phyloP scores from a whole-genome alignment of 305 asterid species.

The Vinca major region DNA sequence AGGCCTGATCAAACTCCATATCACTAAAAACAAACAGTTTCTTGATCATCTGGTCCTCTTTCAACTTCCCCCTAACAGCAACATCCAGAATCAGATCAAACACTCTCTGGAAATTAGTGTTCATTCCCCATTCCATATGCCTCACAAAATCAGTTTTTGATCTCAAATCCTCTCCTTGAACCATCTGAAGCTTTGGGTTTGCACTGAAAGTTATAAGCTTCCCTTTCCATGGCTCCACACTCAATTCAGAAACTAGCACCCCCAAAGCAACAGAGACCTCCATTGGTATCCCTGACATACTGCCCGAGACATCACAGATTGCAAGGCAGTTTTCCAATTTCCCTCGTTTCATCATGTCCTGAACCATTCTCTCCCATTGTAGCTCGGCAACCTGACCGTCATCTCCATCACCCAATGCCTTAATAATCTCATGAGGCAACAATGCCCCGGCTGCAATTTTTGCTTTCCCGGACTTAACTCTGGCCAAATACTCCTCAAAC shows the following conservation, averaged over 20 bases:
- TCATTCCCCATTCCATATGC: slow-evolving; percentile 16
- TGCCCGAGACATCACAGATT: slow-evolving; percentile 22
- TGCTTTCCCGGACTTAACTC: slow-evolving; percentile 21
- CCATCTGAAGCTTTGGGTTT: slow-evolving; percentile 15
- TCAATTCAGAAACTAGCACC: slow-evolving; percentile 22
- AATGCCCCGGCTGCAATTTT: slow-evolving; percentile 27
- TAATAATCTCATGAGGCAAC: slow-evolving; percentile 24
- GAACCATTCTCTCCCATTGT: slow-evolving; percentile 25
- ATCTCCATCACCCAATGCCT: slow-evolving; percentile 6
- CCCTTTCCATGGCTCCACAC: slow-evolving; percentile 30
- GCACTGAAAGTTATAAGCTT: slow-evolving; percentile 23
- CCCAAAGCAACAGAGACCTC: slow-evolving; percentile 25
- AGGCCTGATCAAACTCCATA: slow-evolving; percentile 24
- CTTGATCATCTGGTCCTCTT: slow-evolving; percentile 19
- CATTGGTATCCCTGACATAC: slow-evolving; percentile 24
- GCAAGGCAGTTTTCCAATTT: slow-evolving; percentile 22
- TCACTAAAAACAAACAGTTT: slow-evolving; percentile 26
- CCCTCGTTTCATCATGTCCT: slow-evolving; percentile 18
- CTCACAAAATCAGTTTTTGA: slow-evolving; percentile 12
- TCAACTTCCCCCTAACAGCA: slow-evolving; percentile 20
- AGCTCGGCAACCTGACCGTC: slow-evolving; percentile 24
- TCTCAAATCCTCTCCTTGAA: slow-evolving; percentile 14
- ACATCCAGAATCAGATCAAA: slow-evolving; percentile 23
- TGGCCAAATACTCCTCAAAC: slow-evolving; percentile 20
- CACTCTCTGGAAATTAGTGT: slow-evolving; percentile 24